Conservation (phyloP, 1,284 basidiomycete genomes). For the Ustilago crameri region DNA sequence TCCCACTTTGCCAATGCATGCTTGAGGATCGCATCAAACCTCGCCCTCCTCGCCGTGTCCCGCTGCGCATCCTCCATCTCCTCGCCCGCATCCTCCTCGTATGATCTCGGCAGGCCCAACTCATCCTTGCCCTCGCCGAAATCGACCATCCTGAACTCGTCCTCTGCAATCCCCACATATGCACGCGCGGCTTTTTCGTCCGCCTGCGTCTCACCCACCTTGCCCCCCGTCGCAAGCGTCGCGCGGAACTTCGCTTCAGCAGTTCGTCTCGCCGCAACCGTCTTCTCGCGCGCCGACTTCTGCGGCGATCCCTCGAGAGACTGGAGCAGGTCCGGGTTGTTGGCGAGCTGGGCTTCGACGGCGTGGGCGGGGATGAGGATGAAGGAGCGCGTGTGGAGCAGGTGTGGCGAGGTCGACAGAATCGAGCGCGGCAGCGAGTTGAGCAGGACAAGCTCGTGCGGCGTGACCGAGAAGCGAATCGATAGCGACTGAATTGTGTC, state of each 20-base stretch:
- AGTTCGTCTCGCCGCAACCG: slow-evolving; percentile 18
- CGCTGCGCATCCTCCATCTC: slow-evolving; percentile 24
- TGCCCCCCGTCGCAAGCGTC: slow-evolving; percentile 6
- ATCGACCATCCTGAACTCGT: slow-evolving; percentile 46
- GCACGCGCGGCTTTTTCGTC: slow-evolving; percentile 49
- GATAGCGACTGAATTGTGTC: slow-evolving; percentile 46
- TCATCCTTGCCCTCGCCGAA: slow-evolving; percentile 42
- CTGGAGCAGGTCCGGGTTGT: slow-evolving; percentile 13
- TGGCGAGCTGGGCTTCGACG: slow-evolving; percentile 28
- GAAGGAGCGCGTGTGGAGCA: slow-evolving; percentile 53
- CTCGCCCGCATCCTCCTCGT: slow-evolving; percentile 5
- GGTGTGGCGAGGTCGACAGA: slow-evolving; percentile 42
- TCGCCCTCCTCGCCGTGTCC: slow-evolving; percentile 32
- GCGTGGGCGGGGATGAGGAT: slow-evolving; percentile 45
- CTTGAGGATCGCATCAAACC: slow-evolving; percentile 45
- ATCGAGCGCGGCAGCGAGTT: slow-evolving; percentile 39
- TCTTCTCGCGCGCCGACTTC: slow-evolving; percentile 33
- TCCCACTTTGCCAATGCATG: slow-evolving; percentile 52
- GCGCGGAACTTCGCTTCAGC: slow-evolving; percentile 47
- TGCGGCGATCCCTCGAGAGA: slow-evolving; percentile 34
- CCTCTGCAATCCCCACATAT: slow-evolving; percentile 49
- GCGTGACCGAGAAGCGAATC: slow-evolving; percentile 37
- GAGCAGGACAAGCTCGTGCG: slow-evolving; percentile 39
- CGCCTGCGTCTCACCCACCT: slow-evolving; percentile 31
- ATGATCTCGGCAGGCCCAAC: slow-evolving; percentile 11